Evolutionary conservation across 768 basidiomycete species (phyloP), one percentile per base, ranked within the genome.

Genomic region (Lyophyllum shimeji): DNA sequence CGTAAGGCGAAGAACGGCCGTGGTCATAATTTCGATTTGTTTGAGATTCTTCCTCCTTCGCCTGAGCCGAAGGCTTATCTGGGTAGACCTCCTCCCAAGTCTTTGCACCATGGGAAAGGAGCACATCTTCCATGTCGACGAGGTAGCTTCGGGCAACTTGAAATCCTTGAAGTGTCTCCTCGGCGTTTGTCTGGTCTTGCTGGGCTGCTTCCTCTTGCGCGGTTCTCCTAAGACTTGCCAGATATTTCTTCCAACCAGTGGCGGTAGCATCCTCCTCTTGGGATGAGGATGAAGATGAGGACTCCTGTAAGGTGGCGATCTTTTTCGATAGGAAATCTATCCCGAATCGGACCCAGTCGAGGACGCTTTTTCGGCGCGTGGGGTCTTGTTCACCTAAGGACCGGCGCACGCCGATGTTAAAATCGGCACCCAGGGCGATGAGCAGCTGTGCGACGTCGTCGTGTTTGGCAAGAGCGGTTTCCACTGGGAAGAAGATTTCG

Each of bases 51-150:
- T 56, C 31, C 12, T n/a, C 25, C 4, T 48, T 15, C n/a, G 7
- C 57, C 4, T 57, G 60, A 18, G 60, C 39, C 18, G 46, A 60
- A 17, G 59, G 55, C 13, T 61, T 55, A 12, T 67, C 62, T 0
- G 76, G 70, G 53, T 73, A 72, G 20, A 78, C 49, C 29, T 76
- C 78, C 5, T 65, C 63, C 76, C 78, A 80, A 0, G 73, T 65
- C 58, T 79, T 79, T 17, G 79, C 78, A 1, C 69, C 71, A 40
- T 67, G 63, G 8, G 69, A 65, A 7, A 61, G 53, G 12, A 79
- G 71, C 2, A 71, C 46, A 15, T 55, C 59, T 54, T 75, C 67
- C 8, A 74, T 62, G 46, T 76, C 74, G 12, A 62, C 24, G n/a
- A 75, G 66, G 58, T 73, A 76, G 9, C 56, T 68, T 56, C 58